Percentiles rank a stretch among this genome's conserved stretches.
phyloP scores from a whole-genome alignment of 2,329 filamentous ascomycete species.

The Trichoderma sp. region DNA sequence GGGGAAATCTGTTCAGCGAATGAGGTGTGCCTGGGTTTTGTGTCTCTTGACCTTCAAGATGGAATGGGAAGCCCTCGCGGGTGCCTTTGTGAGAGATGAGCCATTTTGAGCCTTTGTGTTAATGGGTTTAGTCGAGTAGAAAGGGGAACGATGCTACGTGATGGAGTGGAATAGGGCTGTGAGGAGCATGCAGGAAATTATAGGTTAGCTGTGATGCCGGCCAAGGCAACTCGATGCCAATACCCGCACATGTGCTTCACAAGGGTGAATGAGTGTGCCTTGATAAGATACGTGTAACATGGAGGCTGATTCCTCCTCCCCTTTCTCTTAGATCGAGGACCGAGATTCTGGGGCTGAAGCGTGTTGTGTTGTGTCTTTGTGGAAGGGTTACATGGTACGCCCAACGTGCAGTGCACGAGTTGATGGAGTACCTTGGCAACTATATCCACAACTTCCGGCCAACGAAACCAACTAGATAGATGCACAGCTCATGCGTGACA shows the following conservation, averaged over 20 bases:
- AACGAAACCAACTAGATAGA: not conserved
- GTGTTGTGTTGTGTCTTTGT: not conserved
- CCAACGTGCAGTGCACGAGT: no score
- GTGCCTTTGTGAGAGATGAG: no score
- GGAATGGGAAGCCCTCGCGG: not conserved
- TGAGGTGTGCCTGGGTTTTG: not conserved
- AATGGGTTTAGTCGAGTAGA: not conserved
- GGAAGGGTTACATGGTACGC: not conserved
- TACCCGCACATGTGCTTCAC: no score
- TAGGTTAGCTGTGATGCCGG: not conserved
- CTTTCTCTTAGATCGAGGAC: not conserved
- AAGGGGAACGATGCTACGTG: not conserved
- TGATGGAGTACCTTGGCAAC: no score
- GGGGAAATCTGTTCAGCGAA: not conserved
- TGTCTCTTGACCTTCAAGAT: not conserved
- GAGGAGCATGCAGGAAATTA: not conserved
- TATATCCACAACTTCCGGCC: not conserved
- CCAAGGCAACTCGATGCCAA: no score
- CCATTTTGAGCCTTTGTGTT: not conserved
- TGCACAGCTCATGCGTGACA: no score
- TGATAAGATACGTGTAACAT: not conserved
- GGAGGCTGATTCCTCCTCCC: not conserved
- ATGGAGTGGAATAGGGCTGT: not conserved
- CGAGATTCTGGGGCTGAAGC: not conserved
- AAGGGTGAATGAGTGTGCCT: no score